These are phyloP conservation scores for Colletotrichum euphorbiae DNA, from an alignment of 2,329 filamentous ascomycete genomes.

Conservation along the genomic window DNA sequence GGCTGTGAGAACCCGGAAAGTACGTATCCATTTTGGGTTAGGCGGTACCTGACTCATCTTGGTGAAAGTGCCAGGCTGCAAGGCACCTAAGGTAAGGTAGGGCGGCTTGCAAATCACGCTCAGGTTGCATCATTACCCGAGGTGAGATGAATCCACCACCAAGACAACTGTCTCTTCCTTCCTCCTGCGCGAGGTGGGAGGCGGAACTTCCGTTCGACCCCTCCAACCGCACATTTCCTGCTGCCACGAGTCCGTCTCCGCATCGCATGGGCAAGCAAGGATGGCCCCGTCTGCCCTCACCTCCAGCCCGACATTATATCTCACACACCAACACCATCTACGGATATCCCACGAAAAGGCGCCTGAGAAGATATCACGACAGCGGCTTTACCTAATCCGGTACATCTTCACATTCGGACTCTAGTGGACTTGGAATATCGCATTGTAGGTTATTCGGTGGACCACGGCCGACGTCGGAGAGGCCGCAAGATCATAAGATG, in stretches of 20 bases:
- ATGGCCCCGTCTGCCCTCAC: background rate
- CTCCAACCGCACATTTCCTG: constrained; percentile 27
- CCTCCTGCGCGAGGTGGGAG: constrained; percentile 17
- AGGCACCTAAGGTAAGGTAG: no score
- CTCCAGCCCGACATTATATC: background rate
- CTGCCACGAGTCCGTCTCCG: constrained; percentile 8
- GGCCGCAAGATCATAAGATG: constrained; percentile 6
- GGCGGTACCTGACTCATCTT: no score
- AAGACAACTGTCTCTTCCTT: constrained; percentile 4
- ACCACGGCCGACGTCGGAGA: constrained; percentile 33
- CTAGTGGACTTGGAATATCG: constrained; percentile 13
- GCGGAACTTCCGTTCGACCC: constrained; percentile 36
- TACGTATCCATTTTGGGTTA: background rate
- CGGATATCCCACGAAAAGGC: background rate
- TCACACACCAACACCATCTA: background rate
- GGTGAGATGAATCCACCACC: constrained; percentile 24
- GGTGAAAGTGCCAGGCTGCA: no score
- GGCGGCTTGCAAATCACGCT: background rate
- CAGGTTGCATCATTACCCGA: constrained; percentile 22
- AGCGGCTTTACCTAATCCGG: constrained; percentile 4
- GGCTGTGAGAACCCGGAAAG: background rate
- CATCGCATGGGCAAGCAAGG: constrained; percentile 10
- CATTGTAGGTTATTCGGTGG: constrained; percentile 33
- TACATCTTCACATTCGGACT: background rate
- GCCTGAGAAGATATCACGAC: background rate